phyloP scores from a whole-genome alignment of 2,329 filamentous ascomycete genomes.

The Botrytis pseudocinerea region DNA sequence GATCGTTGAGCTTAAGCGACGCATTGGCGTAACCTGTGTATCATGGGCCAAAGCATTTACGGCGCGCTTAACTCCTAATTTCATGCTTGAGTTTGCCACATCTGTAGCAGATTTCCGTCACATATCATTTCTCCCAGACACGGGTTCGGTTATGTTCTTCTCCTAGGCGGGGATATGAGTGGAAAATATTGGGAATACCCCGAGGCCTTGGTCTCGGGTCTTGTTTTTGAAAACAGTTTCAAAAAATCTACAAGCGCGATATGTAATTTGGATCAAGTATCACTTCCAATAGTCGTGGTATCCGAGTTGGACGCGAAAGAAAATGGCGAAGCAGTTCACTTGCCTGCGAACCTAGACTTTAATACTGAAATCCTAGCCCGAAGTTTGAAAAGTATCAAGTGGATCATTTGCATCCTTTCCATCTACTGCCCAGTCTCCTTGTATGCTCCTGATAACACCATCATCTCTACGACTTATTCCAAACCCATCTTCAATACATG shows the following conservation, averaged over 20 bases:
- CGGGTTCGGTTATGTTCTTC: background rate
- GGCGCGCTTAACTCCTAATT: background rate
- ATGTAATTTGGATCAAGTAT: background rate
- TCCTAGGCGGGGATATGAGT: background rate
- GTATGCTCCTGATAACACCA: constrained; percentile 1
- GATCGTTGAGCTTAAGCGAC: background rate
- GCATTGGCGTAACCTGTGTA: background rate
- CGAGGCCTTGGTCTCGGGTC: background rate
- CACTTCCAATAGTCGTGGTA: background rate
- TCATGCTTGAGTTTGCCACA: background rate
- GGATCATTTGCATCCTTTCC: background rate
- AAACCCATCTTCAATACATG: too few relatives aligned
- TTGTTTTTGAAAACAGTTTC: background rate
- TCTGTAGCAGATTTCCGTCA: background rate
- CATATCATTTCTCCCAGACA: background rate
- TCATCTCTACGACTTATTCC: constrained; percentile 42
- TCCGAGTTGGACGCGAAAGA: background rate
- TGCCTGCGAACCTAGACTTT: too few relatives aligned
- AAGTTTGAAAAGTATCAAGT: background rate
- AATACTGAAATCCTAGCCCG: background rate
- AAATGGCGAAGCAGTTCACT: background rate
- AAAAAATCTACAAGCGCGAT: background rate
- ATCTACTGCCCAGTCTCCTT: constrained; percentile 2
- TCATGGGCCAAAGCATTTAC: background rate
- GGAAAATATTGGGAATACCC: background rate